These are phyloP conservation scores for Firmiana major DNA, from an alignment of 345 rosid species.

Conservation along the genomic window DNA sequence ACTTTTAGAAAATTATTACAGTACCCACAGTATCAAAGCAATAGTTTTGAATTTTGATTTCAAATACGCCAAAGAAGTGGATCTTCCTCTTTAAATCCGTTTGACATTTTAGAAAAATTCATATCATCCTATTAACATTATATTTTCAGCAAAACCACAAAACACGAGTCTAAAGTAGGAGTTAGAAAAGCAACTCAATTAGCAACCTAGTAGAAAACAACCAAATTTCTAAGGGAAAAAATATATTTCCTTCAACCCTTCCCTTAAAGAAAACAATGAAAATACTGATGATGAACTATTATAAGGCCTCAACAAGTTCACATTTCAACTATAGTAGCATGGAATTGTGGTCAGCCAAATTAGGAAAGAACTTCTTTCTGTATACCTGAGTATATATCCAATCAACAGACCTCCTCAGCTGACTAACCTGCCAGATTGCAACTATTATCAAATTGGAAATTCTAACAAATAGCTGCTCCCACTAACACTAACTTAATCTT, in stretches of 20 bases:
- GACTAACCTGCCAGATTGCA: constrained; percentile 62
- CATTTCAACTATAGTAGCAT: background rate
- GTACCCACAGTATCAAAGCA: background rate
- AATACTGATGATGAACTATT: background rate
- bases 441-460: constrained; percentile 26
- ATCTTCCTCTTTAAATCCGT: background rate
- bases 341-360: background rate
- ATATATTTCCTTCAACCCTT: background rate
- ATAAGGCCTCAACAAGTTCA: background rate
- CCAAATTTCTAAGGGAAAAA: background rate
- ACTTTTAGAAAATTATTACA: background rate
- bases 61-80: background rate
- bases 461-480: background rate
- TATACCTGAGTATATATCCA: constrained; percentile 76
- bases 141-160: background rate
- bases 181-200: background rate
- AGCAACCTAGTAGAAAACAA: background rate
- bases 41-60: background rate
- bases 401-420: constrained; percentile 75
- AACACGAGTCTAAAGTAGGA: background rate
- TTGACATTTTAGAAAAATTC: background rate
- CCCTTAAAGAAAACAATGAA: background rate
- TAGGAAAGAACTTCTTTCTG: background rate
- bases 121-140: background rate
- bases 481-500: background rate